Conservation (phyloP, 176 grass and related monocot species). For the Stipa capillata region DNA sequence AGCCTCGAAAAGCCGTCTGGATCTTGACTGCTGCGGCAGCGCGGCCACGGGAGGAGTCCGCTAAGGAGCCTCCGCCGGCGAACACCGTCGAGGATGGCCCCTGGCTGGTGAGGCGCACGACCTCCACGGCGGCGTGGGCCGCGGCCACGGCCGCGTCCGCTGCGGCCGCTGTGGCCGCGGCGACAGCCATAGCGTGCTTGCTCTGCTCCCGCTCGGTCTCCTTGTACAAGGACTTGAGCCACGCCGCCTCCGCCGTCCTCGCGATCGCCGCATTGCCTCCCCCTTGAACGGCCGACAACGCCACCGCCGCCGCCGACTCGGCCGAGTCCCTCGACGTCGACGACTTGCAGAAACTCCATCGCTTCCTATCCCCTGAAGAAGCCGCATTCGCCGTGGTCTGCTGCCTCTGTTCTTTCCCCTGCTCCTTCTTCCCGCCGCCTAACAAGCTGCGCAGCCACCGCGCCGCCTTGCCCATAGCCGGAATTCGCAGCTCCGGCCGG, state of each 20-base stretch:
- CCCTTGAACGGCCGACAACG: neutral
- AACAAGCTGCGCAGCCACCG: slow-evolving; percentile 64
- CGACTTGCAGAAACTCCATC: slow-evolving; percentile 77
- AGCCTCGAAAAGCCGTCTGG: slow-evolving; percentile 78
- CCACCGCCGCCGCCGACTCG: neutral
- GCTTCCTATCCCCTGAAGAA: slow-evolving; percentile 44
- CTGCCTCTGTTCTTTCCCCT: slow-evolving; percentile 35
- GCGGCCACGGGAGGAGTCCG: neutral
- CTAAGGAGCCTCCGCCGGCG: neutral
- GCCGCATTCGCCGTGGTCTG: neutral
- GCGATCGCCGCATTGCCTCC: slow-evolving; percentile 26
- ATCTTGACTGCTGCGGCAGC: slow-evolving; percentile 63
- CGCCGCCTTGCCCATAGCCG: slow-evolving; percentile 67
- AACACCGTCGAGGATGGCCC: slow-evolving; percentile 9
- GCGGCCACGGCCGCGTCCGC: slow-evolving; percentile 83
- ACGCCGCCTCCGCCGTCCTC: slow-evolving; percentile 42
- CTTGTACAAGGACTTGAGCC: slow-evolving; percentile 63
- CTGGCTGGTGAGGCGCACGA: slow-evolving; percentile 76
- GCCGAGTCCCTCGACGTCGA: slow-evolving; percentile 42
- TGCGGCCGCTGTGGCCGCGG: slow-evolving; percentile 59
- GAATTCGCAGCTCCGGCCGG: neutral
- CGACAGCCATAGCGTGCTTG: slow-evolving; percentile 90
- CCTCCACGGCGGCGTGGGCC: slow-evolving; percentile 69
- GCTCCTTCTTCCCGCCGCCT: slow-evolving; percentile 58
- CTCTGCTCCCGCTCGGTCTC: slow-evolving; percentile 75